Conservation (phyloP, 1,284 basidiomycete species). For the Boletus subluridellus region DNA sequence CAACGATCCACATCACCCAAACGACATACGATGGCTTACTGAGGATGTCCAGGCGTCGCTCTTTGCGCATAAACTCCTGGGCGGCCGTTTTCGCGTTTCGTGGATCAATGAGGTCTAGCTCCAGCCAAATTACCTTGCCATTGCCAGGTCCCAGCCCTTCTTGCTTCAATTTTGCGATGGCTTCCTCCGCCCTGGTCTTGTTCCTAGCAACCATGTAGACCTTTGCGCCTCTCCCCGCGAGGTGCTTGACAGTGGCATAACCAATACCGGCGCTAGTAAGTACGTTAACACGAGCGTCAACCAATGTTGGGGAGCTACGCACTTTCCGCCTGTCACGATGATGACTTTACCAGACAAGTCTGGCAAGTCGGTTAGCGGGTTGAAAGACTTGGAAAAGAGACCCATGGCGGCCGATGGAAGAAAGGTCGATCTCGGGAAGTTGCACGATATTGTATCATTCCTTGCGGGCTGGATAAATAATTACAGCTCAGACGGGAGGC, state of each 20-base stretch:
- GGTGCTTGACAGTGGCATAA: conserved; percentile 33
- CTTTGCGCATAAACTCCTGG: conserved; percentile 43
- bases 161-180: conserved; percentile 38
- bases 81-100: conserved; percentile 43
- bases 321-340: conserved; percentile 36
- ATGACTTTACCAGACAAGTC: conserved; percentile 6
- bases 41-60: conserved; percentile 51
- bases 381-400: conserved; percentile 9
- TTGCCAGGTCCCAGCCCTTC: conserved; percentile 37
- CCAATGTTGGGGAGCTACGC: conserved; percentile 2
- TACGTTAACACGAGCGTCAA: conserved; percentile 6
- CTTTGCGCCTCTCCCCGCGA: conserved; percentile 43
- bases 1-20: not conserved
- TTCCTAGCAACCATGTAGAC: conserved; percentile 33
- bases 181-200: conserved; percentile 38
- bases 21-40: conserved; percentile 31
- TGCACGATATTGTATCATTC: too few relatives aligned
- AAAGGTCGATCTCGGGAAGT: too few relatives aligned
- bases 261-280: too few relatives aligned
- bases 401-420: too few relatives aligned
- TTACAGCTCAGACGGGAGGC: too few relatives aligned
- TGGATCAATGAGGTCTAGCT: conserved; percentile 47
- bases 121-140: conserved; percentile 43
- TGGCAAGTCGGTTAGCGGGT: conserved; percentile 15
- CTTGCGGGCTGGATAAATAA: too few relatives aligned